phyloP scores from a whole-genome alignment of 768 basidiomycete species.

The Podaxis sp. region DNA sequence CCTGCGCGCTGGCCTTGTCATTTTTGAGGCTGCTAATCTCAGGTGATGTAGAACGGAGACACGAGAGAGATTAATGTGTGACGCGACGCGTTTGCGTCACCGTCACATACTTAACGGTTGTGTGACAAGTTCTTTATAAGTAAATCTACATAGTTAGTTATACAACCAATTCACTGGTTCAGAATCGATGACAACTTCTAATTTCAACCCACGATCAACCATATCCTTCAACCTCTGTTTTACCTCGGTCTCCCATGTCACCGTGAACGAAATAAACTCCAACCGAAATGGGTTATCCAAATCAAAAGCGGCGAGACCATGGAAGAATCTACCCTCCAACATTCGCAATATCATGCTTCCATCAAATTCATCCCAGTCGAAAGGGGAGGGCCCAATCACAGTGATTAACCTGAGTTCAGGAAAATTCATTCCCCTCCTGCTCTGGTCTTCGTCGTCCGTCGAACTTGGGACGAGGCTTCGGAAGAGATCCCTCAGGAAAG shows the following conservation, averaged over 20 bases:
- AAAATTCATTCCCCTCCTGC: neutral
- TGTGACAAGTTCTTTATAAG: too few species aligned
- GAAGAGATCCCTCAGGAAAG: neutral
- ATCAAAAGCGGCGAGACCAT: neutral
- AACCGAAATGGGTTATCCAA: neutral
- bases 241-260: neutral
- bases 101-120: neutral
- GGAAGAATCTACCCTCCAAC: neutral
- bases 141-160: too few species aligned
- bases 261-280: neutral
- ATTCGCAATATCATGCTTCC: neutral
- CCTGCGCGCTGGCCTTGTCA: conserved; percentile 15
- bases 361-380: neutral
- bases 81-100: conserved; percentile 3
- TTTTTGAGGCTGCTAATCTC: neutral
- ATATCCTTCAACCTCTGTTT: neutral
- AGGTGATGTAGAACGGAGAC: neutral
- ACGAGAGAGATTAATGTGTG: neutral
- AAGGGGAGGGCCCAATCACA: neutral
- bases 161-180: neutral
- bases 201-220: neutral
- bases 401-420: neutral
- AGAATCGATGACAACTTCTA: neutral
- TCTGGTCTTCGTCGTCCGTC: neutral
- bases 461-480: neutral